Evolutionary conservation across 495 filamentous ascomycete species (phyloP).

Genomic region (Tuber calosporum): DNA sequence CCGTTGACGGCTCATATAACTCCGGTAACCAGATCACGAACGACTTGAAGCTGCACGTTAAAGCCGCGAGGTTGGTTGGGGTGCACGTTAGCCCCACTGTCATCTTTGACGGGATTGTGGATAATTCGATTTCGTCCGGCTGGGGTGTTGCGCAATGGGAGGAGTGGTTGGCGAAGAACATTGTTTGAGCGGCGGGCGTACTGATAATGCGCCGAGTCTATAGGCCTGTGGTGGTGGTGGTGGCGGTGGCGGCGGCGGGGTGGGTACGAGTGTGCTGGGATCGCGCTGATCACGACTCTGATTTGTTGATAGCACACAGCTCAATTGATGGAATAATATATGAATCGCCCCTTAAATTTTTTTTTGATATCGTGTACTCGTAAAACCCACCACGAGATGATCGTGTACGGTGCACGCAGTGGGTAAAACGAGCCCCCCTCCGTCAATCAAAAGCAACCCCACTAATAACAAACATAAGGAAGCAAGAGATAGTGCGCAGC

Average conservation of each 20-base stretch:
- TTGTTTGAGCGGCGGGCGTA: conserved; percentile 47
- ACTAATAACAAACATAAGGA: not conserved
- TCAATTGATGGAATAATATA: not conserved
- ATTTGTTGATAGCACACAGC: not conserved
- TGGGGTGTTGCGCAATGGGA: conserved; percentile 73
- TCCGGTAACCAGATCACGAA: conserved; percentile 67
- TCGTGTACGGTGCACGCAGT: not conserved
- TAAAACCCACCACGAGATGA: not conserved
- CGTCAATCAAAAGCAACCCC: not conserved
- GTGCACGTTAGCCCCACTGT: conserved; percentile 88
- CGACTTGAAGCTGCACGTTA: conserved; percentile 77
- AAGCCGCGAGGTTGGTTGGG: conserved; percentile 66
- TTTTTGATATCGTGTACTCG: not conserved
- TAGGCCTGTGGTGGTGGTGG: conserved; percentile 28
- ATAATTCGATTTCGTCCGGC: conserved; percentile 64
- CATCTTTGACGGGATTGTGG: conserved; percentile 77
- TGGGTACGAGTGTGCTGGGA: not conserved
- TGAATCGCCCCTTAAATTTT: not conserved
- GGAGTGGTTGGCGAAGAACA: conserved; percentile 67
- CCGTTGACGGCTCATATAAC: conserved; percentile 59
- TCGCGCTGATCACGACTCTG: not conserved
- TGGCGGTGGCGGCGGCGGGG: conserved; percentile 12
- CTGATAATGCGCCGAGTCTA: not conserved
- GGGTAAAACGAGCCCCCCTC: not conserved
- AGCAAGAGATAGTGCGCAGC: not conserved